Base-by-base conservation (phyloP, 495 filamentous ascomycete species). In the Mycothermus thermophilus region DNA sequence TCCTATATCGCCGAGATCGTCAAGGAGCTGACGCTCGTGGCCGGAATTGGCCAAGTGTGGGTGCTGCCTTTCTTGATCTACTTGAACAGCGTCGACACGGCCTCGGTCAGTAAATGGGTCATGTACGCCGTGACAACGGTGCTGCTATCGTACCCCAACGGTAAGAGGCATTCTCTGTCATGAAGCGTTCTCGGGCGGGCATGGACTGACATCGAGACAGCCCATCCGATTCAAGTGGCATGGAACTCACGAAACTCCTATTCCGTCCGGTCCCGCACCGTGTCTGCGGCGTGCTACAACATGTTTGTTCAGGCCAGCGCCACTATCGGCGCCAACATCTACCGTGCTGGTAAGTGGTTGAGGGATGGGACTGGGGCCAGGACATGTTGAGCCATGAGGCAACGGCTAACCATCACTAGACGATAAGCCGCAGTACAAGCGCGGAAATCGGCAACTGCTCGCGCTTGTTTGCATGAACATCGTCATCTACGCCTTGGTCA, bases 241-340 rank as follows among this genome's bases (percentile, higher is more conserved):
- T 75, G 75, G 63, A 74, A 74, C 13, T 74, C 72, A 0, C 62
- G 74, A 6, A 74, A 75, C 42, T 65, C 67, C 1, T 73, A 74
- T 25, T 58, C 65, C 4, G 73, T 77, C 10, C 59, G 71, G 4
- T 59, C 67, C 0, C 54, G 73, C 1, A 71, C 74, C 0, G 63
- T 77, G 7, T 70, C 69, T 0, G 69, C 67, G 0, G 71, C 72
- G 4, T 50, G 67, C 32, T 77, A 74, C 48, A 73, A 73, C 50
- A 83, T 85, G 77, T 66, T 64, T 35, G 71, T 77, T 1, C 79
- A 85, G 46, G 61, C 66, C 0, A 66, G 67, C 20, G 76, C 60
- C 15, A 74, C 82, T 32, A 68, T 80, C 35, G 50, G 59, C 2
- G 69, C 69, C 25, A 80, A 82, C 46, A 75, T 80, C 26, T 81